Base-by-base conservation (phyloP, 129 eudicot genomes). In the Mikania micrantha region DNA sequence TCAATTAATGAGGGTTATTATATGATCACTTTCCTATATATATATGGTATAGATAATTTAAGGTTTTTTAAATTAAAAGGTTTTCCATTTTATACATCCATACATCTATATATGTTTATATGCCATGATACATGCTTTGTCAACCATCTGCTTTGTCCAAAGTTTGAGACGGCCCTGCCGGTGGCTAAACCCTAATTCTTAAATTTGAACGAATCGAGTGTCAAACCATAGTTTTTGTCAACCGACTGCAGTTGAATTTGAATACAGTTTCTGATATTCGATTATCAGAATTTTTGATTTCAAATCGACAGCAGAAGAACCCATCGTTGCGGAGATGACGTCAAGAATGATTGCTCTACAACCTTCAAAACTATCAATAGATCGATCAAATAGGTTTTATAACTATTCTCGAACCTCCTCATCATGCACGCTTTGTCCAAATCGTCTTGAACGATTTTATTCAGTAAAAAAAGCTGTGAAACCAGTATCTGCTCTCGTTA, bases 401-500 rank as follows among this genome's bases (percentile, higher is more conserved):
- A 59, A 31, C 36, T 13, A 42, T 1, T 7, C 68, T 42, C 41
- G 57, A 29, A 28, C 41, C n/a, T 25, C 31, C 22, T 57, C 67
- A 48, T 57, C 67, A 48, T 57, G 49, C 58, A 28, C 24, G 13
- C 20, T 17, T 45, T 35, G 20, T 49, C 39, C 9, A 1, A 29
- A 41, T 28, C 74, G 74, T 52, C 9, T 20, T 1, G 12, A 62
- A 35, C 35, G 40, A 41, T 35, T 58, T 27, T 0, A 13, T 41
- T 71, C 36, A 17, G 31, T 3, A 25, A 41, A 41, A 59, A 71
- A 74, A 54, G 67, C 47, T 27, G 75, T 38, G 1, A 52, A 38
- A 48, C 70, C 56, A 16, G 21, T 24, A 15, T 61, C 75, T 8
- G 58, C 64, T 12, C 38, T 68, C 6, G 19, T 68, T 68, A 76